Conservation (phyloP, 768 basidiomycete genomes). For the Russula compacta region DNA sequence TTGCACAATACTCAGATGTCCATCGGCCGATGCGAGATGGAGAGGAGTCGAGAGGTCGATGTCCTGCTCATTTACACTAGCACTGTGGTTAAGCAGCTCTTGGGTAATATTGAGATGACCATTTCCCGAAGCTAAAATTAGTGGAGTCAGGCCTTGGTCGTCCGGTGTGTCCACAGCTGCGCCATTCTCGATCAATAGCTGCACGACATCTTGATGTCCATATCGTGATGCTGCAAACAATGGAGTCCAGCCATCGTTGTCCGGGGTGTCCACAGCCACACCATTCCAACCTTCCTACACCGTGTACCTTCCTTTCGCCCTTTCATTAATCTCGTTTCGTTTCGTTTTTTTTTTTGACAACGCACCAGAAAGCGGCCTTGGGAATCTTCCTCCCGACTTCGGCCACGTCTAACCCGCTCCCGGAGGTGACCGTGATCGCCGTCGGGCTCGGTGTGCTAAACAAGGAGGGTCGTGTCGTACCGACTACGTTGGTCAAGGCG, state of each 20-base stretch:
- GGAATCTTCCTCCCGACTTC: constrained; percentile 96
- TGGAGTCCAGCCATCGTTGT: not conserved
- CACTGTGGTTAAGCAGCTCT: not conserved
- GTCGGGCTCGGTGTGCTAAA: constrained; percentile 88
- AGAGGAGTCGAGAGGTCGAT: not conserved
- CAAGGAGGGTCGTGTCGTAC: constrained; percentile 71
- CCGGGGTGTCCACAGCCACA: not conserved
- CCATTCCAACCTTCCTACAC: not conserved
- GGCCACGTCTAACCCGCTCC: constrained; percentile 75
- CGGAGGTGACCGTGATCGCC: constrained; percentile 94
- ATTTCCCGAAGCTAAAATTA: not conserved
- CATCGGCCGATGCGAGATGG: too few relatives aligned
- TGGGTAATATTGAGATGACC: not conserved
- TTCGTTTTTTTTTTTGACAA: too few relatives aligned
- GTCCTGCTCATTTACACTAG: not conserved
- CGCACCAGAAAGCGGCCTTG: constrained; percentile 83
- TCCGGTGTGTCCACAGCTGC: not conserved
- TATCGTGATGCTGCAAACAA: not conserved
- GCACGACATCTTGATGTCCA: not conserved
- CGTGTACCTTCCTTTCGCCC: too few relatives aligned
- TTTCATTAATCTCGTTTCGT: too few relatives aligned
- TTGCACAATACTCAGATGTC: not conserved
- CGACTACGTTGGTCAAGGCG: constrained; percentile 60
- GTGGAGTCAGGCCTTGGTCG: not conserved
- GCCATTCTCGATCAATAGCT: not conserved